Evolutionary conservation across 2,329 filamentous ascomycete genomes (phyloP).

Genomic region (Penicillium griseofulvum): DNA sequence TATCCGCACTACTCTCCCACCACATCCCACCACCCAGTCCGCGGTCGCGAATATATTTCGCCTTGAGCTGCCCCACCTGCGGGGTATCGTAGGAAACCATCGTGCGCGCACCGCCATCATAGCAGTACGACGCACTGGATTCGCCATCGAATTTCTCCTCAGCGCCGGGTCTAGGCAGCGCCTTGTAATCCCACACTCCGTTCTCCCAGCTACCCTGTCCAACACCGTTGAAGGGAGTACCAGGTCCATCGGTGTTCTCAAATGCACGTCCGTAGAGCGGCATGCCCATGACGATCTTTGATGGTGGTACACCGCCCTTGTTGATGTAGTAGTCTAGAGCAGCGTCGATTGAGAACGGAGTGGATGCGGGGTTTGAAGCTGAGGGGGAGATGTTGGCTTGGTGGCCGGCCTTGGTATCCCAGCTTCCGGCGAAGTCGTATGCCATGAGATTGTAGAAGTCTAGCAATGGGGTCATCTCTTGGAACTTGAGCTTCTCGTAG

Average conservation of each 20-base stretch:
- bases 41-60: conserved; percentile 63
- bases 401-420: conserved; percentile 71
- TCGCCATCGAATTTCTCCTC: conserved; percentile 62
- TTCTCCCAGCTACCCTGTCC: conserved; percentile 76
- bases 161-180: conserved; percentile 67
- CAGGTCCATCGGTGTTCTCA: conserved; percentile 72
- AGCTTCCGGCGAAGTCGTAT: conserved; percentile 82
- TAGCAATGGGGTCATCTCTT: conserved; percentile 47
- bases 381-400: conserved; percentile 75
- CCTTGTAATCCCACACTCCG: conserved; percentile 86
- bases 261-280: conserved; percentile 92
- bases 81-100: conserved; percentile 72
- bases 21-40: conserved; percentile 88
- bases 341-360: conserved; percentile 72
- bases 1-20: conserved; percentile 87
- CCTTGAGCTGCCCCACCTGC: conserved; percentile 65
- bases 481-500: conserved; percentile 46
- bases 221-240: conserved; percentile 67
- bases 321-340: conserved; percentile 70
- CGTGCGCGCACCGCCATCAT: conserved; percentile 59
- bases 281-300: conserved; percentile 89
- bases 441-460: conserved; percentile 67
- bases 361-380: conserved; percentile 58
- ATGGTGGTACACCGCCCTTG: conserved; percentile 57
- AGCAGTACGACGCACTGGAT: conserved; percentile 73